Conservation (phyloP, 345 rosid genomes). For the Hibiscus mutabilis region DNA sequence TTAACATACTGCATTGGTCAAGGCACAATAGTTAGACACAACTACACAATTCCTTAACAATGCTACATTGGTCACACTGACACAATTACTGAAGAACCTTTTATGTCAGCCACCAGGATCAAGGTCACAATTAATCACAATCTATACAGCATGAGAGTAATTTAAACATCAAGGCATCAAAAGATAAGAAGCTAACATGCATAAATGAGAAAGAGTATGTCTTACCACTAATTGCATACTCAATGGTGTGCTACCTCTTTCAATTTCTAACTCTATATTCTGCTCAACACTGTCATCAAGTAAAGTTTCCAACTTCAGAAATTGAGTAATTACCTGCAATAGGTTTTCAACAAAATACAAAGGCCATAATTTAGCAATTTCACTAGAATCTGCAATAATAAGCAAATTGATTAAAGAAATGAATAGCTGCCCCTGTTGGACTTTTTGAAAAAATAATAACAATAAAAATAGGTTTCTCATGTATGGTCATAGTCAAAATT, state of each 20-base stretch:
- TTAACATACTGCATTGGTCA: not conserved
- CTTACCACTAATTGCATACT: conserved; percentile 63
- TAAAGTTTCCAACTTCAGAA: conserved; percentile 69
- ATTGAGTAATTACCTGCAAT: conserved; percentile 76
- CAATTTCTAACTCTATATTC: conserved; percentile 58
- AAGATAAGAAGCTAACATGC: not conserved
- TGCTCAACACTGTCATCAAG: conserved; percentile 76
- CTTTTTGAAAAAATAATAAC: not conserved
- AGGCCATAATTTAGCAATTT: conserved; percentile 3
- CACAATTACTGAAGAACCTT: not conserved
- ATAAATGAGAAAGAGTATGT: conserved; percentile 14
- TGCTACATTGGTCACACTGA: not conserved
- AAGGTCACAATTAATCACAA: not conserved
- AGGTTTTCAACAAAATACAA: conserved; percentile 17
- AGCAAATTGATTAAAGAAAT: not conserved
- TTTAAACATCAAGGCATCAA: not conserved
- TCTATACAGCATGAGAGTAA: not conserved
- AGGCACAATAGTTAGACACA: not conserved
- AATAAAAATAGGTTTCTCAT: not conserved
- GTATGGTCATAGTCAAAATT: not conserved
- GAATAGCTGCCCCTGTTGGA: not conserved
- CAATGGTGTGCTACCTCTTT: conserved; percentile 80
- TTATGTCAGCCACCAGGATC: not conserved
- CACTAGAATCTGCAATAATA: not conserved
- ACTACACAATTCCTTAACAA: not conserved